phyloP scores from a whole-genome alignment of 2,329 filamentous ascomycete genomes.

The Triangularia setosa region DNA sequence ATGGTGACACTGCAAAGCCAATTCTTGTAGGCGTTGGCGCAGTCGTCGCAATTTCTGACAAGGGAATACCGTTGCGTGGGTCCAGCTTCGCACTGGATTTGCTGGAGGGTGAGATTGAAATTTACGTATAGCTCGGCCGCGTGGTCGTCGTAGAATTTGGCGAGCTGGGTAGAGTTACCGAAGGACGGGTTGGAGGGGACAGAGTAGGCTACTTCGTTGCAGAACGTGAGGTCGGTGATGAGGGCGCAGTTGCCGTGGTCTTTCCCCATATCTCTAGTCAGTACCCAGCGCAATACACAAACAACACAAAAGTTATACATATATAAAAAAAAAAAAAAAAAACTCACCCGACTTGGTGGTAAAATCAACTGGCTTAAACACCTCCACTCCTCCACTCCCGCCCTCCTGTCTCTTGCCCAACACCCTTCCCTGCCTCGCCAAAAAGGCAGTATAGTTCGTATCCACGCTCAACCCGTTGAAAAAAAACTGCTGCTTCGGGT shows the following conservation, averaged over 20 bases:
- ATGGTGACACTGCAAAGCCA: conserved; percentile 95
- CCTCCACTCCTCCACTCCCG: conserved; percentile 64
- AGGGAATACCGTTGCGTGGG: conserved; percentile 76
- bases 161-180: conserved; percentile 58
- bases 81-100: conserved; percentile 78
- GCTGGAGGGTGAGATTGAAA: conserved; percentile 77
- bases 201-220: conserved; percentile 82
- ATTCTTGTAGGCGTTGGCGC: conserved; percentile 75
- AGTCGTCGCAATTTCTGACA: conserved; percentile 70
- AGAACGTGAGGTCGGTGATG: conserved; percentile 83
- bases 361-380: conserved; percentile 71
- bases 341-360: conserved; percentile 69
- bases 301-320: neutral
- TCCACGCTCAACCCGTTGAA: conserved; percentile 69
- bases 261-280: neutral
- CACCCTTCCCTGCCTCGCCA: conserved; percentile 57
- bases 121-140: conserved; percentile 66
- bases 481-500: conserved; percentile 86
- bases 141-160: conserved; percentile 72
- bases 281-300: neutral
- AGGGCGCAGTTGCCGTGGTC: conserved; percentile 78
- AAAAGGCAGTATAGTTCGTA: conserved; percentile 66
- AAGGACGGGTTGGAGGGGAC: conserved; percentile 74
- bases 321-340: neutral
- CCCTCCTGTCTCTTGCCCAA: conserved; percentile 37